Evolutionary conservation across 2,329 filamentous ascomycete genomes (phyloP).

Genomic region (Pseudogymnoascus sp.): DNA sequence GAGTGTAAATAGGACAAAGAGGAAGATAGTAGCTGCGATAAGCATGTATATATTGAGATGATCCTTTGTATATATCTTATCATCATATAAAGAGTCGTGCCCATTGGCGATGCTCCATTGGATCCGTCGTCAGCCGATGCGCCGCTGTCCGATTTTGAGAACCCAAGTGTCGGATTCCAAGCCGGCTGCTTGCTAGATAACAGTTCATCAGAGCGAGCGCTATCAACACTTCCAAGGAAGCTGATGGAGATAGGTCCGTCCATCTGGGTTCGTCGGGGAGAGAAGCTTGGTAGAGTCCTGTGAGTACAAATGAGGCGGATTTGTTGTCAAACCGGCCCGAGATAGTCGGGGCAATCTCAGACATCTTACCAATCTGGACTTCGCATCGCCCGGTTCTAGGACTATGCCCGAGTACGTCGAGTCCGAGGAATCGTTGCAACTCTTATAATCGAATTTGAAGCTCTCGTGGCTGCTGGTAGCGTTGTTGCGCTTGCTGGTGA

Average conservation of each 20-base stretch:
- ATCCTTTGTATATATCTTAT: not conserved
- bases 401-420: not conserved
- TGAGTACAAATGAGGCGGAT: not conserved
- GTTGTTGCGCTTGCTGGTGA: not conserved
- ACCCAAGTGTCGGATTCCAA: not conserved
- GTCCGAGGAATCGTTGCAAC: not conserved
- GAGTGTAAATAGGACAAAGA: not conserved
- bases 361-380: not conserved
- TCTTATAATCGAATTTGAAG: not conserved
- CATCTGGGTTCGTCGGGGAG: not conserved
- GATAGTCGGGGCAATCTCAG: not conserved
- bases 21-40: not conserved
- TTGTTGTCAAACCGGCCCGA: not conserved
- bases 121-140: not conserved
- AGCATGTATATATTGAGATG: slow-evolving; percentile 5
- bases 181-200: not conserved
- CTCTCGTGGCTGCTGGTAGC: not conserved
- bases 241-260: not conserved
- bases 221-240: not conserved
- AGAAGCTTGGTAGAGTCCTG: not conserved
- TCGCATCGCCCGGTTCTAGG: not conserved
- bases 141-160: not conserved
- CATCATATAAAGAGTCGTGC: not conserved
- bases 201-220: not conserved
- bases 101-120: not conserved